Evolutionary conservation across 495 filamentous ascomycete species (phyloP).

Genomic region (Talaromyces wortmannii): DNA sequence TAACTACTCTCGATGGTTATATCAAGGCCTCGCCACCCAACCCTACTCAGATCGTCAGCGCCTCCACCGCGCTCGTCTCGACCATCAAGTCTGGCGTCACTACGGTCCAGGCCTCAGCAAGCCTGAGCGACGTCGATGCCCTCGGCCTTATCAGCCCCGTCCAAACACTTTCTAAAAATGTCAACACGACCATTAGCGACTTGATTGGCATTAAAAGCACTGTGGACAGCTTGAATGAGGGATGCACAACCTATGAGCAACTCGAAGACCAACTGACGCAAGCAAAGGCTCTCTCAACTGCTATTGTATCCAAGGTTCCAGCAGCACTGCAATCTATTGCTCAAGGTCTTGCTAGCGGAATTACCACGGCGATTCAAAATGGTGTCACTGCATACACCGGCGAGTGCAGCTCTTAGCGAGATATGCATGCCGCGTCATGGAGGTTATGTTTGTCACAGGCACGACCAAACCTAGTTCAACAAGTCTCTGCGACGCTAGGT

Average conservation of each 20-base stretch:
- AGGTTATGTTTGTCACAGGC: too few species aligned
- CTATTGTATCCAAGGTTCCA: not conserved
- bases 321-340: not conserved
- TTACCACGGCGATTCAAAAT: not conserved
- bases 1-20: not conserved
- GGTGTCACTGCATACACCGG: not conserved
- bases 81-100: constrained; percentile 1
- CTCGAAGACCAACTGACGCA: not conserved
- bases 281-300: not conserved
- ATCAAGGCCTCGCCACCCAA: not conserved
- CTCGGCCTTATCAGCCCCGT: not conserved
- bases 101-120: not conserved
- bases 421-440: too few species aligned
- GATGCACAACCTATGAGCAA: not conserved
- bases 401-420: too few species aligned
- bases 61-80: not conserved
- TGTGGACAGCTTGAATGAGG: not conserved
- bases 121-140: not conserved
- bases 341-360: not conserved
- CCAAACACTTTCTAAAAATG: not conserved
- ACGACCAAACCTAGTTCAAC: too few species aligned
- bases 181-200: constrained; percentile 1
- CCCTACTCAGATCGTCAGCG: not conserved
- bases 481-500: too few species aligned
- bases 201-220: not conserved